A percentile compares a stretch with the other conserved stretches of the same genome.
Conservation (phyloP, 345 rosid species). For the Noccaea bulbosa region DNA sequence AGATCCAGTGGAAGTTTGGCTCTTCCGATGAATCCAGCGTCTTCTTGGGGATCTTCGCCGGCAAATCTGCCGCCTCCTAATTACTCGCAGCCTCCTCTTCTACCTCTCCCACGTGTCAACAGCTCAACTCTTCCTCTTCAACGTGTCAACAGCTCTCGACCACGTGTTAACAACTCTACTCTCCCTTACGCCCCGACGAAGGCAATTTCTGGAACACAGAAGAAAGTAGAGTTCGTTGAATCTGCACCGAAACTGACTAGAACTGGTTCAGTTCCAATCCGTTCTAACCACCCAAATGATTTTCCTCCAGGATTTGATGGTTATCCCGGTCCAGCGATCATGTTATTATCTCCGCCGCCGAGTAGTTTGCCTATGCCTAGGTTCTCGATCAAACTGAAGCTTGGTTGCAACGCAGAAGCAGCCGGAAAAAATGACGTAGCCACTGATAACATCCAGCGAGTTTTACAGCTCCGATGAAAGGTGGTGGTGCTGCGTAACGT, state of each 20-base stretch:
- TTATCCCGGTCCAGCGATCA: slow-evolving; percentile 49
- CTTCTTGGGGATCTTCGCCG: slow-evolving; percentile 33
- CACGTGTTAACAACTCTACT: slow-evolving; percentile 39
- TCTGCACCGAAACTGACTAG: slow-evolving; percentile 30
- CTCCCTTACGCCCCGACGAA: slow-evolving; percentile 14
- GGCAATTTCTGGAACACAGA: slow-evolving; percentile 11
- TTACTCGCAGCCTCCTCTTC: slow-evolving; percentile 64
- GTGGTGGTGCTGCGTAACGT: slow-evolving; percentile 28
- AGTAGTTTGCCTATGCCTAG: slow-evolving; percentile 80
- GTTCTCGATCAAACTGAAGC: slow-evolving; percentile 62
- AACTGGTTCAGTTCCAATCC: slow-evolving; percentile 42
- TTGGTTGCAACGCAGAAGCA: slow-evolving; percentile 61
- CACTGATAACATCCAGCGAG: slow-evolving; percentile 64
- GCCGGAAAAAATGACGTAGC: slow-evolving; percentile 60
- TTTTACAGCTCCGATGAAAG: slow-evolving; percentile 65
- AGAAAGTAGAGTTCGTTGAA: slow-evolving; percentile 11
- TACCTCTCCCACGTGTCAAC: slow-evolving; percentile 60
- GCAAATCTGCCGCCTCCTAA: slow-evolving; percentile 43
- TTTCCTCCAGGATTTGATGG: slow-evolving; percentile 52
- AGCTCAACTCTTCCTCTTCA: slow-evolving; percentile 49
- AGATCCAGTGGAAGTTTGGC: slow-evolving; percentile 51
- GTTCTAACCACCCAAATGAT: slow-evolving; percentile 47
- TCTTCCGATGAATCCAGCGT: slow-evolving; percentile 35
- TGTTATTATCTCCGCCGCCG: slow-evolving; percentile 64
- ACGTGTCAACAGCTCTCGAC: slow-evolving; percentile 41